These are phyloP conservation scores for Cyberlindnera petersonii DNA, from an alignment of 805 yeast species.

Conservation along the genomic window DNA sequence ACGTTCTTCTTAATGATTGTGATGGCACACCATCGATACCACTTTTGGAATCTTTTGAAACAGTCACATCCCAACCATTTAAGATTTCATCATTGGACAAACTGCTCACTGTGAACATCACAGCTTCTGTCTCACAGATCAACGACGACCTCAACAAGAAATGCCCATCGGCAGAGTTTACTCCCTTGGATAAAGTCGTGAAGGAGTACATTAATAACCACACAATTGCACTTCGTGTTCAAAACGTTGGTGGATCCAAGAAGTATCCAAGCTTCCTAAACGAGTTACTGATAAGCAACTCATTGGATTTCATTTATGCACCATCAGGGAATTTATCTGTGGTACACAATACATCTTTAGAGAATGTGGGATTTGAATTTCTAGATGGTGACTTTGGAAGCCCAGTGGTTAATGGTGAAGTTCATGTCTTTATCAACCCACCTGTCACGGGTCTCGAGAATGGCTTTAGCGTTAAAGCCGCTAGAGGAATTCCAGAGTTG, in stretches of 20 bases:
- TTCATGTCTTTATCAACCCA: slow-evolving; percentile 30
- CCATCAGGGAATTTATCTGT: slow-evolving; percentile 19
- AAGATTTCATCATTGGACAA: slow-evolving; percentile 17
- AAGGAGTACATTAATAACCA: slow-evolving; percentile 18
- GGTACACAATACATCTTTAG: slow-evolving; percentile 36
- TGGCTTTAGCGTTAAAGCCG: slow-evolving; percentile 17
- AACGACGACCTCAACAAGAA: slow-evolving; percentile 2
- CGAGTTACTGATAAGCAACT: slow-evolving; percentile 17
- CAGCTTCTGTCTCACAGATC: slow-evolving; percentile 10
- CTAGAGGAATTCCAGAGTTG: slow-evolving; percentile 26
- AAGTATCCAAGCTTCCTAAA: slow-evolving; percentile 21
- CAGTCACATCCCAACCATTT: slow-evolving; percentile 11
- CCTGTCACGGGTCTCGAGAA: slow-evolving; percentile 29
- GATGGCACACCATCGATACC: slow-evolving; percentile 26
- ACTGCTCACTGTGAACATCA: slow-evolving; percentile 10
- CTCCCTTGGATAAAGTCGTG: slow-evolving; percentile 18
- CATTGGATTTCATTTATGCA: slow-evolving; percentile 16
- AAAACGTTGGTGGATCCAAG: slow-evolving; percentile 22
- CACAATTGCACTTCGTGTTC: slow-evolving; percentile 18
- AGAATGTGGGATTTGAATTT: slow-evolving; percentile 35
- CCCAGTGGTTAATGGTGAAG: slow-evolving; percentile 38
- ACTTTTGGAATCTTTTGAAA: slow-evolving; percentile 23
- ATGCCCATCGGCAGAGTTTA: slow-evolving; percentile 4
- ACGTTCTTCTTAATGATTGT: slow-evolving; percentile 36
- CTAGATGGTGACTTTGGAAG: slow-evolving; percentile 29